Percentiles rank a stretch among this genome's conserved stretches.
These are phyloP conservation scores for Ashbya aceris DNA, from an alignment of 1,139 yeast species.

Conservation along the genomic window DNA sequence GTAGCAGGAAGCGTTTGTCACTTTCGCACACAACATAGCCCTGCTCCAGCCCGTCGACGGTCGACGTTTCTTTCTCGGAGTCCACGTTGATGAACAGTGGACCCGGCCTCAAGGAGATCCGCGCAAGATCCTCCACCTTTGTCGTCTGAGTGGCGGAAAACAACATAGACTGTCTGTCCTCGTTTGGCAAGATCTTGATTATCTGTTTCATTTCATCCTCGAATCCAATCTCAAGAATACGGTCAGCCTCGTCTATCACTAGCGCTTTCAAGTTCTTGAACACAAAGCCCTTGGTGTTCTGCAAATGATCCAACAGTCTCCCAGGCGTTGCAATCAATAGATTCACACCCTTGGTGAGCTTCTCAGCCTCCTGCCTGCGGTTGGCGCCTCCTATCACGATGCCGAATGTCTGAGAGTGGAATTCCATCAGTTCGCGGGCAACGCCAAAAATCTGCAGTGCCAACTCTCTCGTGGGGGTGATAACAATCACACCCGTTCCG, in stretches of 20 bases:
- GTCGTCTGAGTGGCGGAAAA: constrained; percentile 98
- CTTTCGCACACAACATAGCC: constrained; percentile 97
- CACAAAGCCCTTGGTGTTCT: constrained; percentile 88
- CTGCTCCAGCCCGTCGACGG: constrained; percentile 95
- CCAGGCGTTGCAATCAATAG: constrained; percentile 96
- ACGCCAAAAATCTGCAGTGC: constrained; percentile 97
- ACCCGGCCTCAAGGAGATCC: constrained; percentile 90
- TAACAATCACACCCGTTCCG: constrained; percentile 83
- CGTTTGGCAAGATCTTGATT: constrained; percentile 84
- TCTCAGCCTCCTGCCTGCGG: constrained; percentile 94
- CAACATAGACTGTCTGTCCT: constrained; percentile 91
- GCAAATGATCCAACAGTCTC: constrained; percentile 88
- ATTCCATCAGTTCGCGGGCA: constrained; percentile 82
- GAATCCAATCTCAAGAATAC: constrained; percentile 93
- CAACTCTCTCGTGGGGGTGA: constrained; percentile 83
- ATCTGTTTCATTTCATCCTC: constrained; percentile 98
- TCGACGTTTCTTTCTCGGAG: constrained; percentile 69
- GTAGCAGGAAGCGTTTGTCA: constrained; percentile 80
- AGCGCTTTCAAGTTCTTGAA: constrained; percentile 91
- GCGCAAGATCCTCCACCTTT: constrained; percentile 94
- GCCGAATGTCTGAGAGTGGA: constrained; percentile 87
- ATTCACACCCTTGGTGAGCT: constrained; percentile 87
- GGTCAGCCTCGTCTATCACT: constrained; percentile 93
- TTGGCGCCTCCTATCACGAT: constrained; percentile 98
- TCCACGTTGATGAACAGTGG: constrained; percentile 94